These are phyloP conservation scores for Cylindrodendrum hubeiense DNA, from an alignment of 2,329 filamentous ascomycete genomes.

Conservation along the genomic window DNA sequence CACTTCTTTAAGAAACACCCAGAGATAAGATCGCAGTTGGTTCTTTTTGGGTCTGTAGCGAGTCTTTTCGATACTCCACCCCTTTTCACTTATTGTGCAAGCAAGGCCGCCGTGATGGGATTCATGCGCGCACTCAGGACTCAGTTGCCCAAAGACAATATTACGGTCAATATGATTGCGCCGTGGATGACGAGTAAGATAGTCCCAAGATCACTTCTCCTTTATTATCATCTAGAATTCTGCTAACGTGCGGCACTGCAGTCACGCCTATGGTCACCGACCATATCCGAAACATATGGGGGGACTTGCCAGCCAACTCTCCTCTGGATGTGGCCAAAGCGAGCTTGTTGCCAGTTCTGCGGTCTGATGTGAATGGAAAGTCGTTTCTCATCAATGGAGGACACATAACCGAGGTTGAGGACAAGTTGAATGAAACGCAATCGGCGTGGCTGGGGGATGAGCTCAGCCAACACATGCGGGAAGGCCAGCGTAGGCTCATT, in stretches of 20 bases:
- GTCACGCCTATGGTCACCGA: conserved; percentile 18
- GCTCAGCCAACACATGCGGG: conserved; percentile 11
- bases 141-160: conserved; percentile 11
- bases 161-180: conserved; percentile 21
- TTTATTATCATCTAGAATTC: neutral
- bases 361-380: conserved; percentile 16
- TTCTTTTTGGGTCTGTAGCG: conserved; percentile 13
- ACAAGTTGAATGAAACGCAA: conserved; percentile 18
- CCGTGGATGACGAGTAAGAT: conserved; percentile 25
- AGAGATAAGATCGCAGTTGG: conserved; percentile 20
- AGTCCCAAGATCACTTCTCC: neutral
- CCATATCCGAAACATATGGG: conserved; percentile 7
- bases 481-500: conserved; percentile 17
- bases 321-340: conserved; percentile 17
- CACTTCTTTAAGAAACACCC: conserved; percentile 25
- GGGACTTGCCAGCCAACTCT: conserved; percentile 12
- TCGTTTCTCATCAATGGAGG: conserved; percentile 16
- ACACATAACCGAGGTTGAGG: conserved; percentile 18
- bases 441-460: conserved; percentile 7
- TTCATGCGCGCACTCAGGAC: conserved; percentile 15
- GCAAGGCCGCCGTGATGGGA: conserved; percentile 21
- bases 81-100: conserved; percentile 19
- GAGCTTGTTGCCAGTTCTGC: conserved; percentile 2
- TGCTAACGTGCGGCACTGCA: neutral
- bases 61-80: conserved; percentile 18